These are phyloP conservation scores for Vaccinium darrowii DNA, from an alignment of 148 eudicot species.

Conservation along the genomic window DNA sequence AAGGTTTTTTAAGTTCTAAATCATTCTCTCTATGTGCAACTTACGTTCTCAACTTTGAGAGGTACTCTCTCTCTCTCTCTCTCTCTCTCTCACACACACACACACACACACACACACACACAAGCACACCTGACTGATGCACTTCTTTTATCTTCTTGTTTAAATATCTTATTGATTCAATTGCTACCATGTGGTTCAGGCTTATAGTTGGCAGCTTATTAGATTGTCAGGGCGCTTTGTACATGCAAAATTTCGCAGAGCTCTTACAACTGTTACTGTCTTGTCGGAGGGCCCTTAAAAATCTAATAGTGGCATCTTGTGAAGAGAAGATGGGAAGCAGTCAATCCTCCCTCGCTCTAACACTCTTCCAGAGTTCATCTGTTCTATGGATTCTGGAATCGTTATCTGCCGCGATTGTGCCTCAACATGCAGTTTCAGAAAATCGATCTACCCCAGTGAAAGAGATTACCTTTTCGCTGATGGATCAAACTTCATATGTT, in stretches of 20 bases:
- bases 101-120: neutral
- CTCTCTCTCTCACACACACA: neutral
- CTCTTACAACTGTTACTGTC: constrained; percentile 58
- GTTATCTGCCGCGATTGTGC: constrained; percentile 36
- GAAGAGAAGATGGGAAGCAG: constrained; percentile 42
- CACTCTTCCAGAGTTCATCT: constrained; percentile 42
- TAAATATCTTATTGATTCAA: constrained; percentile 5
- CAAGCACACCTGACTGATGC: neutral
- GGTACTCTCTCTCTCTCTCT: constrained; percentile 38
- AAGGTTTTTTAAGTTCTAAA: constrained; percentile 43
- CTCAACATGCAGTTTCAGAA: constrained; percentile 36
- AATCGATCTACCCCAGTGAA: constrained; percentile 33
- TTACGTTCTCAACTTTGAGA: constrained; percentile 71
- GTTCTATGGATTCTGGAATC: constrained; percentile 69
- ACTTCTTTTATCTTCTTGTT: constrained; percentile 4
- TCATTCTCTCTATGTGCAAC: constrained; percentile 48
- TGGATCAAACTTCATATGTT: constrained; percentile 76
- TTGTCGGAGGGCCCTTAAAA: constrained; percentile 68
- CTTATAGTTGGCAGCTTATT: constrained; percentile 53
- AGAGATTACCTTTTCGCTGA: constrained; percentile 52
- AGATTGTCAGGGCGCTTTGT: constrained; percentile 31
- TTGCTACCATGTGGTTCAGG: constrained; percentile 51
- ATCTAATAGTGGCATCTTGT: constrained; percentile 41
- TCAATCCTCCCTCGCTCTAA: constrained; percentile 29
- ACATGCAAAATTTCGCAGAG: constrained; percentile 31